A percentile compares a stretch with the other conserved stretches of the same genome.
Evolutionary conservation across 805 yeast species (phyloP).

Genomic region (Metschnikowia gelsemii): DNA sequence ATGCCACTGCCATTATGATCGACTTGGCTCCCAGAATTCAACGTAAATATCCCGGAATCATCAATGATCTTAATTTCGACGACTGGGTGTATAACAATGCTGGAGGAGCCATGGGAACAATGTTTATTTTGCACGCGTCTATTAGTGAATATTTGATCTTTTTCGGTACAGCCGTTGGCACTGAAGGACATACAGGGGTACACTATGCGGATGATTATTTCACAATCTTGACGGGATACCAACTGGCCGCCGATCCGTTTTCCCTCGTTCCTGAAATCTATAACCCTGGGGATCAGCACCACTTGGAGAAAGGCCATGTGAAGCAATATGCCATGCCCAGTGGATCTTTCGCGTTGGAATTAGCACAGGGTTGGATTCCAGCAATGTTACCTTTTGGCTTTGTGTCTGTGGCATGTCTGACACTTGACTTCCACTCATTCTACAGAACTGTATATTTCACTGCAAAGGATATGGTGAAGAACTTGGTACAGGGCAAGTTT

Average conservation of each 20-base stretch:
- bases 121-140: conserved; percentile 94
- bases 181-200: conserved; percentile 94
- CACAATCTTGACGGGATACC: conserved; percentile 80
- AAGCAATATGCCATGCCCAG: conserved; percentile 87
- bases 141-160: conserved; percentile 88
- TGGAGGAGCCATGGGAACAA: conserved; percentile 97
- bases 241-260: conserved; percentile 67
- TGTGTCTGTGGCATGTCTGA: conserved; percentile 73
- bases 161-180: conserved; percentile 91
- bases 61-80: conserved; percentile 69
- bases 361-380: conserved; percentile 99
- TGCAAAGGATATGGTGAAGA: conserved; percentile 72
- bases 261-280: conserved; percentile 68
- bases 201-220: conserved; percentile 98
- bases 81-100: conserved; percentile 98
- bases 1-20: conserved; percentile 60
- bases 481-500: conserved; percentile 70
- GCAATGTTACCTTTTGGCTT: conserved; percentile 97
- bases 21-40: conserved; percentile 50
- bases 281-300: conserved; percentile 84
- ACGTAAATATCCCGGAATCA: conserved; percentile 65
- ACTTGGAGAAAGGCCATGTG: conserved; percentile 64
- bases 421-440: conserved; percentile 73
- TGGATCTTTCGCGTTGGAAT: conserved; percentile 84
- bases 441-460: conserved; percentile 70